Base-by-base conservation (phyloP, 257 asterid species). In the Ballota nigra region DNA sequence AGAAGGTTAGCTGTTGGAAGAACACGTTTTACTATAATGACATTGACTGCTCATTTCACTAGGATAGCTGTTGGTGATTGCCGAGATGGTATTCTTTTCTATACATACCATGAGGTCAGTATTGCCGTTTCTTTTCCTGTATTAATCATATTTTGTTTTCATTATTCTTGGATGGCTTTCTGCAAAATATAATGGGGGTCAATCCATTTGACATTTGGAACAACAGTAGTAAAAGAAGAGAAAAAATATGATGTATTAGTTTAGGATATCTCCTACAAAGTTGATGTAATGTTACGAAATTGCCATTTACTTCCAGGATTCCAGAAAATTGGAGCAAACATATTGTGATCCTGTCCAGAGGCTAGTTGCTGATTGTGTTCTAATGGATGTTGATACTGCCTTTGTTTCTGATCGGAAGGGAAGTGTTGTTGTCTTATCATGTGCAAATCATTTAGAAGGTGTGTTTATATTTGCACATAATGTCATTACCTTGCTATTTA, bases 61-160 rank as follows among this genome's bases (percentile, higher is more conserved):
- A 94, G 95, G 88, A 94, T 94, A 80, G 97, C 97, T 79, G 99
- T 94, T 55, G 99, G 99, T 66, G 99, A 94, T 81, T 89, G 98
- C 76, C 96, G 99, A 28, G 99, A 94, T 77, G 99, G 99, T 40
- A 75, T 94, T 78, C 95, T 94, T 56, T 94, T 91, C 83, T 94
- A 86, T 79, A 76, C 87, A 5, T 94, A 86, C 80, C 95, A 79
- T 63, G 99, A 94, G 93, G 98, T 91, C 70, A 70, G 95, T 76
- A 63, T 73, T 16, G 38, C 12, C 34, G 34, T 63, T 71, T 53
- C 47, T 61, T 79, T 58, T 41, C 47, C 55, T 75, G 55, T 59
- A 69, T 47, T 47, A 5, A 63, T 16, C 63, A 65, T 40, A 22
- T 56, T 66, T 53, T 13, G 72, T 71, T 75, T 56, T 23, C 66